Evolutionary conservation across 2,329 filamentous ascomycete genomes (phyloP).

Genomic region (Aspergillus calidoustus): DNA sequence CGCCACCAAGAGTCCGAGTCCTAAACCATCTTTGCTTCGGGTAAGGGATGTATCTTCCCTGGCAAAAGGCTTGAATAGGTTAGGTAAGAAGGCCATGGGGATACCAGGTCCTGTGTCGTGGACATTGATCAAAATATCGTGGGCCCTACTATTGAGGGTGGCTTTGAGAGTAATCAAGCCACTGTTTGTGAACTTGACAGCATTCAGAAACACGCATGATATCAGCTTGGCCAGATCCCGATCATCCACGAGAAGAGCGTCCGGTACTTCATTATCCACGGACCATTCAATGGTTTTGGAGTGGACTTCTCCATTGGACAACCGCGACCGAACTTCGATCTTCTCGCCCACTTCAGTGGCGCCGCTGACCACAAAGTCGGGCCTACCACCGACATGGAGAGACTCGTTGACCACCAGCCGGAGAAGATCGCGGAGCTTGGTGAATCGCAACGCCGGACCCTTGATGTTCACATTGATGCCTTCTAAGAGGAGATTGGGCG

Average conservation of each 20-base stretch:
- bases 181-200: constrained; percentile 71
- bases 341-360: constrained; percentile 50
- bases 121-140: constrained; percentile 65
- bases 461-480: constrained; percentile 41
- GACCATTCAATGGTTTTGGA: constrained; percentile 54
- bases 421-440: constrained; percentile 51
- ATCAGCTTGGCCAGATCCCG: constrained; percentile 67
- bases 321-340: constrained; percentile 51
- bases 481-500: constrained; percentile 41
- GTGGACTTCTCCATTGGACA: constrained; percentile 50
- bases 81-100: constrained; percentile 66
- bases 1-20: constrained; percentile 71
- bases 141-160: constrained; percentile 54
- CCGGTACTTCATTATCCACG: constrained; percentile 52
- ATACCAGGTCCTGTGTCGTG: constrained; percentile 72
- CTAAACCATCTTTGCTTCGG: constrained; percentile 69
- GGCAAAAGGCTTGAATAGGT: constrained; percentile 72
- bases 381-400: constrained; percentile 52
- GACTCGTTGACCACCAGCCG: constrained; percentile 54
- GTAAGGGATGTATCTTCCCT: constrained; percentile 71
- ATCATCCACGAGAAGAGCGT: constrained; percentile 60
- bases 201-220: constrained; percentile 68
- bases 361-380: constrained; percentile 52
- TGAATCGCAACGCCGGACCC: constrained; percentile 45
- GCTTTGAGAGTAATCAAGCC: constrained; percentile 64